Evolutionary conservation across 2,329 filamentous ascomycete genomes (phyloP).

Genomic region (Trichophyton mentagrophytes): DNA sequence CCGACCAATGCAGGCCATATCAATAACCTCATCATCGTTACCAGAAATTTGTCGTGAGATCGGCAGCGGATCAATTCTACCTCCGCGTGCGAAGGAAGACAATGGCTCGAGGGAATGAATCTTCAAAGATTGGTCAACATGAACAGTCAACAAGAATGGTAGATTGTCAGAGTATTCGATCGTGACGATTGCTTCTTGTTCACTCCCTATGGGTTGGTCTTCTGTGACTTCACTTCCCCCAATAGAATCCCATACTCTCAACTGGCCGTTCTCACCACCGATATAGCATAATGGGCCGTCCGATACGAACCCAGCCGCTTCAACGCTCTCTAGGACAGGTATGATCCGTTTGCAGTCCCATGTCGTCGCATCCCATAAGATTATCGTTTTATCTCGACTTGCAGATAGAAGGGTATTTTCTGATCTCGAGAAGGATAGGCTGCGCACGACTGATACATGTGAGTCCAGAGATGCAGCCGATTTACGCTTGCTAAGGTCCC

Average conservation of each 20-base stretch:
- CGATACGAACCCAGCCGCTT: slow-evolving; percentile 67
- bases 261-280: slow-evolving; percentile 67
- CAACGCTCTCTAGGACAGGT: slow-evolving; percentile 73
- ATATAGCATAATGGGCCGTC: slow-evolving; percentile 64
- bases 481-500: slow-evolving; percentile 76
- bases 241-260: slow-evolving; percentile 72
- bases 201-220: slow-evolving; percentile 51
- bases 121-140: slow-evolving; percentile 77
- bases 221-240: slow-evolving; percentile 66
- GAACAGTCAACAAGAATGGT: slow-evolving; percentile 64
- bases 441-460: slow-evolving; percentile 88
- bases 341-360: slow-evolving; percentile 76
- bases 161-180: slow-evolving; percentile 54
- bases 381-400: slow-evolving; percentile 84
- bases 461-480: slow-evolving; percentile 70
- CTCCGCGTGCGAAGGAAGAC: slow-evolving; percentile 23
- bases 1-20: slow-evolving; percentile 71
- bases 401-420: slow-evolving; percentile 69
- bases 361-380: slow-evolving; percentile 74
- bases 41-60: slow-evolving; percentile 73
- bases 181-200: slow-evolving; percentile 57
- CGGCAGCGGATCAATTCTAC: slow-evolving; percentile 45
- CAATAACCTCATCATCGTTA: slow-evolving; percentile 95
- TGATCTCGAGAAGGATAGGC: slow-evolving; percentile 63
- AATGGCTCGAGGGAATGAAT: slow-evolving; percentile 49